A percentile compares a stretch with the other conserved stretches of the same genome.
phyloP scores from a whole-genome alignment of 768 basidiomycete species.

The Rubroboletus pulcherrimus region DNA sequence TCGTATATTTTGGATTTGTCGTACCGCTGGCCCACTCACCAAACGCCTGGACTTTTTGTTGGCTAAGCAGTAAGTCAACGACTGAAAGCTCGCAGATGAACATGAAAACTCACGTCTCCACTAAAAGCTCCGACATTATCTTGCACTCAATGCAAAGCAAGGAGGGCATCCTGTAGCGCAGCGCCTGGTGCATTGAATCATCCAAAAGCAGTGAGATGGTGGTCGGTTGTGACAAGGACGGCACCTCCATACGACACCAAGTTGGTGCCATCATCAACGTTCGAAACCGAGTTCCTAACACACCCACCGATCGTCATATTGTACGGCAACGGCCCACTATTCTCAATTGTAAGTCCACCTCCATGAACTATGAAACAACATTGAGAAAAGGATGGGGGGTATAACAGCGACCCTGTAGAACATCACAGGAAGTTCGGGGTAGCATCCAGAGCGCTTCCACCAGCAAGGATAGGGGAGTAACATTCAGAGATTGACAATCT shows the following conservation, averaged over 20 bases:
- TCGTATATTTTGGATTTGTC: conserved; percentile 16
- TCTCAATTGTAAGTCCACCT: conserved; percentile 15
- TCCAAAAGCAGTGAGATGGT: conserved; percentile 18
- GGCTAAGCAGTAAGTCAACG: not conserved
- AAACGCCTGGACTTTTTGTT: conserved; percentile 15
- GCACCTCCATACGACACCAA: conserved; percentile 24
- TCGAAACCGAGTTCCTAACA: conserved; percentile 16
- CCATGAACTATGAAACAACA: conserved; percentile 14
- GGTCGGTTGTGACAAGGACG: conserved; percentile 24
- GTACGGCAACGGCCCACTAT: conserved; percentile 17
- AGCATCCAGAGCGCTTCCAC: not conserved
- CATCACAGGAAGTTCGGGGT: conserved; percentile 19
- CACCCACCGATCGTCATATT: conserved; percentile 21
- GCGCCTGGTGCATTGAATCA: conserved; percentile 26
- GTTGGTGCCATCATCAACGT: conserved; percentile 24
- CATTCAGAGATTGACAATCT: conserved; percentile 21
- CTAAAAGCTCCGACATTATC: conserved; percentile 35
- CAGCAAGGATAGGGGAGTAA: conserved; percentile 13
- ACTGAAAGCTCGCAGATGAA: not conserved
- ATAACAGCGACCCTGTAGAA: conserved; percentile 6
- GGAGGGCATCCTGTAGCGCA: conserved; percentile 29
- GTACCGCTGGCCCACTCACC: conserved; percentile 21
- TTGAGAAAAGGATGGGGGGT: not conserved
- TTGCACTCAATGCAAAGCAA: conserved; percentile 37
- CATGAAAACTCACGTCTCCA: conserved; percentile 26